phyloP scores from a whole-genome alignment of 2,329 filamentous ascomycete species.

The Trichoderma sp. region DNA sequence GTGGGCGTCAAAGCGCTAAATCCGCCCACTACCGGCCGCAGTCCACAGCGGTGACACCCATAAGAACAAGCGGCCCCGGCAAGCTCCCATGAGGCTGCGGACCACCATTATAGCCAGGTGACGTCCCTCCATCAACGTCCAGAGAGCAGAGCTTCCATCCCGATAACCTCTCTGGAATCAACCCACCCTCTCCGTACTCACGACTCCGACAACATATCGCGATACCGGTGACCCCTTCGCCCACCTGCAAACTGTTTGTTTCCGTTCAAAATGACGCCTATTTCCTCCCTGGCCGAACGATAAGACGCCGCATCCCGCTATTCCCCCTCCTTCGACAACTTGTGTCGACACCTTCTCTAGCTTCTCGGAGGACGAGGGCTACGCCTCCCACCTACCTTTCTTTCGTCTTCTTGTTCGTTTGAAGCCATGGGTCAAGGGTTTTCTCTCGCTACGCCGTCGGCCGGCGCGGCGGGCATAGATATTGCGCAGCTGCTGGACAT shows the following conservation, averaged over 20 bases:
- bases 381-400: background rate
- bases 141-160: background rate
- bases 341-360: background rate
- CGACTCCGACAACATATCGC: background rate
- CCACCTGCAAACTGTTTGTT: background rate
- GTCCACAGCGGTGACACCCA: background rate
- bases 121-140: conserved; percentile 1
- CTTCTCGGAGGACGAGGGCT: background rate
- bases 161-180: background rate
- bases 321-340: background rate
- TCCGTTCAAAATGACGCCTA: conserved; percentile 23
- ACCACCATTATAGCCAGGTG: background rate
- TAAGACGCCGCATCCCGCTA: conserved; percentile 6
- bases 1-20: background rate
- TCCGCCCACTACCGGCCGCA: background rate
- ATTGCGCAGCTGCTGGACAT: conserved; percentile 88
- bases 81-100: background rate
- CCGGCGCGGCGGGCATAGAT: conserved; percentile 90
- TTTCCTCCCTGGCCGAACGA: conserved; percentile 13
- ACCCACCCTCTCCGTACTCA: background rate
- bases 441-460: conserved; percentile 87
- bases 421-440: conserved; percentile 89
- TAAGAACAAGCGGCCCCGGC: background rate
- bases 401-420: background rate
- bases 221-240: too few relatives aligned